These are phyloP conservation scores for Patellifolia procumbens DNA, from an alignment of 179 eudicot species.

Conservation along the genomic window DNA sequence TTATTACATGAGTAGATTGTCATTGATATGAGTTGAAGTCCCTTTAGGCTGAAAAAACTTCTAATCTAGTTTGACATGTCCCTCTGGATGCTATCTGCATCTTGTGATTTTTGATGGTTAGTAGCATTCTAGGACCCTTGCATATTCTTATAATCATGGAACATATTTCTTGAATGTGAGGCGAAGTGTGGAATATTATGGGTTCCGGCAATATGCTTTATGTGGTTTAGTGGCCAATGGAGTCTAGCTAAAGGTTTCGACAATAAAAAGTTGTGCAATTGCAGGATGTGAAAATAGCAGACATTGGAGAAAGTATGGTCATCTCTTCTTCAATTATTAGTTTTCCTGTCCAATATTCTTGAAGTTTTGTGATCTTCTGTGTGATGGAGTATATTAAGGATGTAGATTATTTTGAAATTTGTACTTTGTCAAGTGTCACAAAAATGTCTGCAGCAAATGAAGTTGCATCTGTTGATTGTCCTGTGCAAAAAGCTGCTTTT, in stretches of 20 bases:
- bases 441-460: constrained; percentile 1
- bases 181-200: neutral
- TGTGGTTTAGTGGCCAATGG: neutral
- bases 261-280: neutral
- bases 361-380: neutral
- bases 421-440: neutral
- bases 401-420: neutral
- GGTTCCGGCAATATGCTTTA: neutral
- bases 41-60: neutral
- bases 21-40: too few relatives aligned
- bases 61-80: neutral
- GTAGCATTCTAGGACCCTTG: neutral
- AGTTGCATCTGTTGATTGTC: neutral
- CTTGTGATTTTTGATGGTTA: neutral
- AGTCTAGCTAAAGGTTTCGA: neutral
- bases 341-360: neutral
- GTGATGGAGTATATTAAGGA: neutral
- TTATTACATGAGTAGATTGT: neutral
- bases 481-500: neutral
- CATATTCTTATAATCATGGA: neutral
- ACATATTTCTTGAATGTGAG: neutral
- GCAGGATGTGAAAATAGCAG: neutral
- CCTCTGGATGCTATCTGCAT: neutral
- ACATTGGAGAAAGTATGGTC: neutral
- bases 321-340: neutral